Evolutionary conservation across 139 green algal genomes (phyloP), one percentile per base, ranked within the genome.

Genomic region (Deuterostichococcus epilithicus): DNA sequence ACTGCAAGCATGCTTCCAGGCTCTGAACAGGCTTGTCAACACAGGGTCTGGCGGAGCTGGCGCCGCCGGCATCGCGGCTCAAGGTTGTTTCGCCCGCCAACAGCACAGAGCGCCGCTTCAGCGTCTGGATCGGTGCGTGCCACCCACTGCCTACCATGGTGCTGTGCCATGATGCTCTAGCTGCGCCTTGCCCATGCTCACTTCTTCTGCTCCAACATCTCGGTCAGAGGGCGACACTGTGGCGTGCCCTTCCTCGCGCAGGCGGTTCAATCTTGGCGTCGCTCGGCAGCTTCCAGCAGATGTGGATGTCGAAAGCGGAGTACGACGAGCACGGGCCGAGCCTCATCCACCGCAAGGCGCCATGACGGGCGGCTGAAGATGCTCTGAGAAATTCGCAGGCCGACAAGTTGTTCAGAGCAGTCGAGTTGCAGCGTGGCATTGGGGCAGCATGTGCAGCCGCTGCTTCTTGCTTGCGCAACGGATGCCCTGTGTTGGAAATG

Each of bases 241-340:
- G 5, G 28, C 32, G 30, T 70, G 63, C 23, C 5, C 1, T 70
- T 32, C 1, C 32, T 5, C n/a, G 36, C 78, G 44, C 82, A 94
- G 92, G 92, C 65, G 95, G 95, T 42, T 97, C 92, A 71, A 98
- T 99, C 75, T 88, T 99, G 44, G 88, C 93, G 20, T 95, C 86
- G 4, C 84, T 99, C 47, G 95, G 95, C 13, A 93, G 91, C 5
- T 99, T 99, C 84, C 95, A 99, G 76, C 95, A 98, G 81, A 94
- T 98, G 93, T 99, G 95, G 95, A 93, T 98, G 89, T 93, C 83
- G 35, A 94, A 92, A 70, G 78, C 84, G 38, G 95, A 99, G 82
- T 99, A 97, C 76, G 84, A 93, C 28, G 95, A 99, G 88, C 87
- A 97, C 72, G 95, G 95, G 1, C 75, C 95, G 15, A 78, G 80